Evolutionary conservation across 1,139 yeast species (phyloP), one percentile per base, ranked within the genome.

Genomic region (Pichia sp.): DNA sequence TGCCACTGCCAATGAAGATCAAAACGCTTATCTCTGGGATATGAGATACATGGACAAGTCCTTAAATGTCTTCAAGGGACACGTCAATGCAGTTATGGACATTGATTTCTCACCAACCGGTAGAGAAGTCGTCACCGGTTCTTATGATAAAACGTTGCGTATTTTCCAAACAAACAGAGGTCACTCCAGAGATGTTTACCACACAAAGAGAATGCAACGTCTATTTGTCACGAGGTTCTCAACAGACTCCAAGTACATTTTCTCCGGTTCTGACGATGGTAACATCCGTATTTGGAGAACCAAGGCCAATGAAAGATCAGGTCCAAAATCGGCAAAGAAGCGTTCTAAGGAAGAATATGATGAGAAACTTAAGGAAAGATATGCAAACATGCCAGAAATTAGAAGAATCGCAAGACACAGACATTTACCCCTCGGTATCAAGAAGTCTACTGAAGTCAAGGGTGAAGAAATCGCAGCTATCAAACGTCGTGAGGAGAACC

Each of bases 41-140:
- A 91, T 93, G 96, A 72, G 99, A 55, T 84, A 87, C 54, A 67
- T 93, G 71, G 68, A 68, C 31, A 69, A 83, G 38, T 80, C 96
- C 0, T 56, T 79, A 32, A 88, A 87, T 49, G 86, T 91, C 13
- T 86, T 74, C 62, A 88, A 91, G 62, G 98, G 88, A 59, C 99
- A 93, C 58, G 96, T 91, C 28, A 84, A 95, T 27, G 96, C 97
- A 0, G 93, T 93, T 7, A 74, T 88, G 77, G 95, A 86, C 55
- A 77, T 91, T 28, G 98, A 93, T 59, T 91, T 85, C 55, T 77
- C 94, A 11, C 98, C 98, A 28, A 88, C 98, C 1, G 99, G 99
- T 48, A 88, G 86, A 56, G 97, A 91, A 59, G 63, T 93, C 27
- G 97, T 88, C 9, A 83, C 96, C 3, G 97, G 96, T 18, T 84